Evolutionary conservation across 192 early-diverging fungal species (phyloP), one percentile per base, ranked within the genome.

Genomic region (Podila verticillata): DNA sequence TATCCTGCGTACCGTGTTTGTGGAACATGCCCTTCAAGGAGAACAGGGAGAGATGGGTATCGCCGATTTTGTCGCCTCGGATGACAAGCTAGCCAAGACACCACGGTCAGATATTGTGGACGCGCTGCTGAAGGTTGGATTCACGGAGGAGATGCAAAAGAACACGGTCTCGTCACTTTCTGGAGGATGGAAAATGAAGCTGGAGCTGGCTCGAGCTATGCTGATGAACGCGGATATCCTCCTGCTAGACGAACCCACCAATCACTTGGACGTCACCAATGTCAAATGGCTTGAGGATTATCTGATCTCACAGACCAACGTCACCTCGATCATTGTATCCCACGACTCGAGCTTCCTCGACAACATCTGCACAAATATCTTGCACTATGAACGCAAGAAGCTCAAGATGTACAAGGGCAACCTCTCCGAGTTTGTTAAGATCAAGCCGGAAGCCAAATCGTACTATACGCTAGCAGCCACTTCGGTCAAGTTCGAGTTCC

Each of bases 171-270:
- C 82, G 44, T 85, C 89, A 20, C 87, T 95, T 2, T 92, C 91
- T 66, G 94, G 94, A 74, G 94, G 94, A 61, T 95, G 94, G 94
- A 92, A 93, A 79, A 95, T 95, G 94, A 94, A 93, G 86, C 86
- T 94, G 61, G 92, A 91, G 77, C 82, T 95, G 61, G 93, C 93
- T 9, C 89, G 92, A 74, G 93, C 94, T 26, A 92, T 95, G 89
- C 72, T 95, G 48, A 84, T 88, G 73, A 91, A 95, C 34, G 94
- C 96, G 9, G 95, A 95, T 66, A 91, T 98, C 39, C 85, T 98
- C 49, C 88, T 98, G 35, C 84, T 98, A 51, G 96, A 98, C 83
- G 96, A 98, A 85, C 96, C 96, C 26, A 98, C 94, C 15, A 95
- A 95, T 81, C 94, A 95, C 79, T 86, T 95, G 90, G 94, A 95